Evolutionary conservation across 2,329 filamentous ascomycete genomes (phyloP).

Genomic region (Fusarium udum): DNA sequence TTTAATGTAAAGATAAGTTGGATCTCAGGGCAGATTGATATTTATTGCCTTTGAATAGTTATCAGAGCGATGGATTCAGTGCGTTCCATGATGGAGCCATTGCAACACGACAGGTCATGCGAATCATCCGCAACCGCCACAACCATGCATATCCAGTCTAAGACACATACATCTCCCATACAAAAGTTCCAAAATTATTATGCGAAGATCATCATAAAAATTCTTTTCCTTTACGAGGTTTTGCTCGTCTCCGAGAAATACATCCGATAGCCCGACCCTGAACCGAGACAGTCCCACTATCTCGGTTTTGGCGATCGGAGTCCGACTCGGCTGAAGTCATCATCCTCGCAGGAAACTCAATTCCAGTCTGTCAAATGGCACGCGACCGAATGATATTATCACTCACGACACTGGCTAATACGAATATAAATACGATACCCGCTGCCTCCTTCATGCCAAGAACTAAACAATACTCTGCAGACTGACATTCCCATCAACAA

Average conservation of each 20-base stretch:
- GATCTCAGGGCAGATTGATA: rapidly evolving
- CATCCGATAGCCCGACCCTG: not conserved
- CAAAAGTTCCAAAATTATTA: not conserved
- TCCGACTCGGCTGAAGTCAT: slow-evolving; percentile 9
- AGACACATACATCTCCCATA: rapidly evolving
- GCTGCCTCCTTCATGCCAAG: not conserved
- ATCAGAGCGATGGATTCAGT: not conserved
- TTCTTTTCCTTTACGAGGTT: not conserved
- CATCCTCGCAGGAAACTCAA: not conserved
- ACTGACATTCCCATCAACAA: not conserved
- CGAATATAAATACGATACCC: not conserved
- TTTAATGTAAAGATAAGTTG: rapidly evolving
- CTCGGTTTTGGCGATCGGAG: slow-evolving; percentile 3
- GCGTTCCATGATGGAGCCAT: not conserved
- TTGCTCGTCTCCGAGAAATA: not conserved
- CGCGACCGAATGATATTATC: not conserved
- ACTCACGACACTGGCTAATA: not conserved
- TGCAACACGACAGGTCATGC: not conserved
- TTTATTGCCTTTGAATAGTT: not conserved
- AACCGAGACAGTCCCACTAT: slow-evolving; percentile 15
- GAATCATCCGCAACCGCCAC: not conserved
- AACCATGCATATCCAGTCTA: not conserved
- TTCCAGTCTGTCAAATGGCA: not conserved
- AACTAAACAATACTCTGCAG: not conserved
- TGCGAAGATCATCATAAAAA: not conserved